Evolutionary conservation across 768 basidiomycete genomes (phyloP).

Genomic region (Paxillus ammoniavirescens): DNA sequence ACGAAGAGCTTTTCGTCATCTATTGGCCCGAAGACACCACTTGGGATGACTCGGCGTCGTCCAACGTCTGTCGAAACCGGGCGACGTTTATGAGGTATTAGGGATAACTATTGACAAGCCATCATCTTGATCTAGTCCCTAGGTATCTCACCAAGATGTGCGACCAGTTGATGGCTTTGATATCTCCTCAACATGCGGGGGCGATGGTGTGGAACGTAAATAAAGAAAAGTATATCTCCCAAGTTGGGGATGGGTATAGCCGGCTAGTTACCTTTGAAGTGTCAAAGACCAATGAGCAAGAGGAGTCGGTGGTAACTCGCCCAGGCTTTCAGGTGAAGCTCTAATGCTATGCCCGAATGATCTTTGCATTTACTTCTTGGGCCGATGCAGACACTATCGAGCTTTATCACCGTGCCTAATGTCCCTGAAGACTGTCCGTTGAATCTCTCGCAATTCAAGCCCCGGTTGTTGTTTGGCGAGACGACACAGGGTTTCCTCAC

Average conservation of each 20-base stretch:
- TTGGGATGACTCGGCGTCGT: constrained; percentile 46
- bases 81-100: constrained; percentile 55
- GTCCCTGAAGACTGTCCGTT: constrained; percentile 8
- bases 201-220: constrained; percentile 40
- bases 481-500: constrained; percentile 35
- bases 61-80: constrained; percentile 45
- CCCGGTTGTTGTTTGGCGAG: constrained; percentile 34
- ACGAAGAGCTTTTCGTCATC: constrained; percentile 39
- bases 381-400: constrained; percentile 1
- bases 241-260: constrained; percentile 34
- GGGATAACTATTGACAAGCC: too few relatives aligned
- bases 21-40: constrained; percentile 59
- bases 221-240: constrained; percentile 9
- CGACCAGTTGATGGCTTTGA: constrained; percentile 48
- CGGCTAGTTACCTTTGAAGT: constrained; percentile 51
- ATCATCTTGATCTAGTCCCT: not conserved
- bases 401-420: constrained; percentile 3
- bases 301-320: constrained; percentile 40
- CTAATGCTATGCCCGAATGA: not conserved
- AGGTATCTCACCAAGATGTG: constrained; percentile 55
- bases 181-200: constrained; percentile 42
- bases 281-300: constrained; percentile 48
- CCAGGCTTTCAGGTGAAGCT: constrained; percentile 41
- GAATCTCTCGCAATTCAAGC: constrained; percentile 11
- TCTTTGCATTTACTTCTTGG: not conserved